Evolutionary conservation across 1,284 basidiomycete species (phyloP).

Genomic region (Ustilago hordei): DNA sequence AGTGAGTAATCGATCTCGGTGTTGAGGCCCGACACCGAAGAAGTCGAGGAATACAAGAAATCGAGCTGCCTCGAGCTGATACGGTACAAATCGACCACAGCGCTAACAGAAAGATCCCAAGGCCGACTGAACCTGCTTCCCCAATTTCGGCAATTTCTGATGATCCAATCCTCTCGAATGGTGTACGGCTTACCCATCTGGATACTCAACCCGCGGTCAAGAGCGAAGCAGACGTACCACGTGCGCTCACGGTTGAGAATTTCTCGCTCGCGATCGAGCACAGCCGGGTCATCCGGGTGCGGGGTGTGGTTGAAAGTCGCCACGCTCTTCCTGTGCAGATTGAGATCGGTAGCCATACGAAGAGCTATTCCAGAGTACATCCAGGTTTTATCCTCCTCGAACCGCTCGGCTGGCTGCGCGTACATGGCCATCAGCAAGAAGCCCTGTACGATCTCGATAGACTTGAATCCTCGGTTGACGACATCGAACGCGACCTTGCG

Average conservation of each 20-base stretch:
- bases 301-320: conserved; percentile 72
- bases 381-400: conserved; percentile 98
- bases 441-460: conserved; percentile 77
- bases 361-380: conserved; percentile 71
- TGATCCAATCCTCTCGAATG: conserved; percentile 87
- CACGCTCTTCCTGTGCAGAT: conserved; percentile 87
- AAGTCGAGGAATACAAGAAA: conserved; percentile 86
- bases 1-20: conserved; percentile 87
- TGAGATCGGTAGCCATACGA: conserved; percentile 94
- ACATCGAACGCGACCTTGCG: conserved; percentile 85
- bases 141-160: conserved; percentile 81
- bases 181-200: conserved; percentile 92
- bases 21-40: conserved; percentile 83
- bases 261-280: conserved; percentile 79
- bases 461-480: conserved; percentile 83
- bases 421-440: conserved; percentile 70
- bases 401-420: conserved; percentile 72
- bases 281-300: conserved; percentile 63
- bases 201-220: conserved; percentile 84
- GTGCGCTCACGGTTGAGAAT: conserved; percentile 93
- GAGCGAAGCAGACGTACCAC: conserved; percentile 89
- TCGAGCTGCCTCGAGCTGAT: conserved; percentile 82
- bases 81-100: conserved; percentile 56
- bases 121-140: conserved; percentile 60
- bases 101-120: conserved; percentile 66